These are phyloP conservation scores for Alnus glutinosa DNA, from an alignment of 306 rosid species.

Conservation along the genomic window DNA sequence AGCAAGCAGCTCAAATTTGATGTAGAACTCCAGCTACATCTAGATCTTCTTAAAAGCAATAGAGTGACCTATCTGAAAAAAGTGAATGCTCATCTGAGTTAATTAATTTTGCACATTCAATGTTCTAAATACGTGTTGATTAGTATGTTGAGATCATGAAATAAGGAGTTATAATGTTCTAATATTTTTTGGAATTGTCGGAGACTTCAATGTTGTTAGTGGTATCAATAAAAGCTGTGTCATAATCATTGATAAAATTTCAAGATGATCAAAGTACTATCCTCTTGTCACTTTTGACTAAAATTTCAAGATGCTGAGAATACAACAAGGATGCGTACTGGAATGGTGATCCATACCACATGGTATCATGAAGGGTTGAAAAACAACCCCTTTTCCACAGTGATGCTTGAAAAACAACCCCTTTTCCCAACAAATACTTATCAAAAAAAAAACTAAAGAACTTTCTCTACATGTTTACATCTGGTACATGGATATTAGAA, in stretches of 20 bases:
- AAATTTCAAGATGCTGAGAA: neutral
- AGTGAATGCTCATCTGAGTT: neutral
- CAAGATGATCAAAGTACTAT: neutral
- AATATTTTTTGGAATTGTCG: neutral
- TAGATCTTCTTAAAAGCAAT: neutral
- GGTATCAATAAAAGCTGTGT: neutral
- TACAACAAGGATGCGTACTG: neutral
- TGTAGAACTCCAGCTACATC: neutral
- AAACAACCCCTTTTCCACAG: neutral
- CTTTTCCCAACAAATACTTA: too few relatives aligned
- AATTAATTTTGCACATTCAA: neutral
- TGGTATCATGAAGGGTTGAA: neutral
- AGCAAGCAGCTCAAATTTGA: neutral
- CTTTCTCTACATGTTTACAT: neutral
- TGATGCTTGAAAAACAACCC: too few relatives aligned
- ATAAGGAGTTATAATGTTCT: neutral
- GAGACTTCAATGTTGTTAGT: neutral
- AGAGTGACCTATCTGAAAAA: neutral
- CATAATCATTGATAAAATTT: neutral
- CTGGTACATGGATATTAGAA: neutral
- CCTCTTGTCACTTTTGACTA: neutral
- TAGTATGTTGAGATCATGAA: neutral
- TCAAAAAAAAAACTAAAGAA: neutral
- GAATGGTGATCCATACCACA: neutral
- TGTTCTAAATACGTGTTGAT: neutral